phyloP scores from a whole-genome alignment of 2,329 filamentous ascomycete genomes.

The Orbilia oligospora region DNA sequence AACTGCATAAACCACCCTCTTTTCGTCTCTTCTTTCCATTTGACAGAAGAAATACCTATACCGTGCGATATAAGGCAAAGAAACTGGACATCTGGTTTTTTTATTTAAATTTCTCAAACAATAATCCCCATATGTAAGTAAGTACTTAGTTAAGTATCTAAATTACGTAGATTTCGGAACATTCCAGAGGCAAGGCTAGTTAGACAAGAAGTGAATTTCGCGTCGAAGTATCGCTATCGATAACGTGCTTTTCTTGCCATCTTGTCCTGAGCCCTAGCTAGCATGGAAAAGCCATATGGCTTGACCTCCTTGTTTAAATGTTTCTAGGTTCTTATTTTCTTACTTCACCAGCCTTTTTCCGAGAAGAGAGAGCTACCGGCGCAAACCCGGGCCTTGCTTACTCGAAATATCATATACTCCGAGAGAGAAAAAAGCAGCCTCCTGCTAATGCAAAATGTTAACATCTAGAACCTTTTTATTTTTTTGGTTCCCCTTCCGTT shows the following conservation, averaged over 20 bases:
- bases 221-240: conserved; percentile 24
- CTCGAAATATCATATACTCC: background rate
- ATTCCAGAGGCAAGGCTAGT: background rate
- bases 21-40: conserved; percentile 47
- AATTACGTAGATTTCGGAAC: background rate
- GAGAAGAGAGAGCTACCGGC: background rate
- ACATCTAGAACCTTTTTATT: background rate
- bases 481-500: background rate
- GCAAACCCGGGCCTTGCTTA: background rate
- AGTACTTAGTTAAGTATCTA: background rate
- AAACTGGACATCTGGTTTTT: conserved; percentile 8
- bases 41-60: background rate
- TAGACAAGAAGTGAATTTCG: background rate
- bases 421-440: conserved; percentile 17
- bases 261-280: conserved; percentile 4
- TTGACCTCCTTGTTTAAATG: conserved; percentile 29
- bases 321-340: too few species aligned
- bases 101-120: too few species aligned
- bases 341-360: conserved; percentile 4
- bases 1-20: conserved; percentile 27
- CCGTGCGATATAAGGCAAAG: background rate
- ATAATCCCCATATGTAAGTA: background rate
- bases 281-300: background rate
- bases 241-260: conserved; percentile 24
- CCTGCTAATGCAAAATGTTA: background rate